Evolutionary conservation across 768 basidiomycete species (phyloP), one percentile per base, ranked within the genome.

Genomic region (Lentinus tigrinus): DNA sequence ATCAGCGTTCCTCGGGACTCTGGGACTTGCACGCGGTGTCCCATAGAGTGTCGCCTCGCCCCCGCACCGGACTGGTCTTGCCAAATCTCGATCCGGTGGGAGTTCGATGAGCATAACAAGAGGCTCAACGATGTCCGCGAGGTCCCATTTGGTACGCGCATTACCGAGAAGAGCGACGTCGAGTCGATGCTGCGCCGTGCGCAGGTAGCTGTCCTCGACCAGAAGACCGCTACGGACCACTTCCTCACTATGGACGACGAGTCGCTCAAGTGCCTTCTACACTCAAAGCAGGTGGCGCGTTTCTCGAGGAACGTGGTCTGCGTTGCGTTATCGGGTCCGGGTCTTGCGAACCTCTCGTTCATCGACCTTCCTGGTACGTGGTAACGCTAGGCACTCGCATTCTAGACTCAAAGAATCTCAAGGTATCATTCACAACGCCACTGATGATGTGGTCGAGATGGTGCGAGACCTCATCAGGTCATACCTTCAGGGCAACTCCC

Each of bases 401-500:
- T 16, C 27, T 8, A 26, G 61, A 43, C 57, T 61, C 1, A 56
- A 47, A 0, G 71, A 74, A 31, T 63, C 62, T 3, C 77, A 21
- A 52, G 52, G 50, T n/a, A 52, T 60, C 48, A 52, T 56, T 19
- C 38, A 46, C 31, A 52, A 56, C 24, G 55, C 46, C 7, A 48
- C 46, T 6, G 36, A 6, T 5, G 57, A 42, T 1, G 26, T 57
- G 13, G 39, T 88, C 24, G 74, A 75, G 1, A 78, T 88, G 3
- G 84, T 90, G 34, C 76, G 82, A 54, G 73, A 74, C 3, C 72
- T 90, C 0, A 83, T 86, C 0, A 72, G 74, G 0, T 73, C 80
- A 0, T 88, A 89, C 58, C 87, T 89, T 54, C 69, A 67, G 39
- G 78, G 81, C 54, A 88, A 77, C 51, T 88, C 87, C 24, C 79